A percentile compares a stretch with the other conserved stretches of the same genome.
Conservation (phyloP, 768 basidiomycete species). For the Podaxis rugospora region DNA sequence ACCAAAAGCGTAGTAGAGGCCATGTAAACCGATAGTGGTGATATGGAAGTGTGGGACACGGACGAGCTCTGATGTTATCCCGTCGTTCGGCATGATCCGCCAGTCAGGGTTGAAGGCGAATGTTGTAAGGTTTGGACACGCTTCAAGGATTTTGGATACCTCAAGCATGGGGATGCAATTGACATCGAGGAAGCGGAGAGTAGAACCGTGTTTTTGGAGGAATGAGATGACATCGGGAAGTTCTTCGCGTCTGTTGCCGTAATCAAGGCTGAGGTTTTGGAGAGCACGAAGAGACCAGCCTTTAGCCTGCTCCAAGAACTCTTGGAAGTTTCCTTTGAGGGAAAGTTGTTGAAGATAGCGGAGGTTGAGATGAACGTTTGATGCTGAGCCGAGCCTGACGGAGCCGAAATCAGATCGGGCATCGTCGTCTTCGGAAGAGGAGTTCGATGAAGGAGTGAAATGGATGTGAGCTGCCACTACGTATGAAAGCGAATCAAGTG, state of each 20-base stretch:
- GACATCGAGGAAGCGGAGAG: slow-evolving; percentile 63
- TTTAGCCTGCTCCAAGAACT: slow-evolving; percentile 65
- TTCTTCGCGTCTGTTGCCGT: slow-evolving; percentile 37
- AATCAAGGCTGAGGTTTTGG: slow-evolving; percentile 53
- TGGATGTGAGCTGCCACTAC: slow-evolving; percentile 56
- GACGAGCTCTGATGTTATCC: slow-evolving; percentile 34
- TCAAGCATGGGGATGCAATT: slow-evolving; percentile 54
- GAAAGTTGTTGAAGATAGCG: slow-evolving; percentile 59
- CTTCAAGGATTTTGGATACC: slow-evolving; percentile 53
- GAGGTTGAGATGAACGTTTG: slow-evolving; percentile 48
- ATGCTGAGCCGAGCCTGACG: slow-evolving; percentile 57
- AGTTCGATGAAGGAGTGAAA: slow-evolving; percentile 30
- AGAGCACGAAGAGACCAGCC: slow-evolving; percentile 68
- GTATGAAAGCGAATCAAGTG: slow-evolving; percentile 55
- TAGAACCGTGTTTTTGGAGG: slow-evolving; percentile 51
- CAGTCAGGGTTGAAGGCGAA: slow-evolving; percentile 78
- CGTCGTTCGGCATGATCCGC: slow-evolving; percentile 39
- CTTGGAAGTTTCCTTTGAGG: slow-evolving; percentile 53
- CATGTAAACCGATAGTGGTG: slow-evolving; percentile 62
- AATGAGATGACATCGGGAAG: slow-evolving; percentile 59
- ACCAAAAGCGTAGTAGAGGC: slow-evolving; percentile 65
- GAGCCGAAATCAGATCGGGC: slow-evolving; percentile 30
- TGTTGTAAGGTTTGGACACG: slow-evolving; percentile 56
- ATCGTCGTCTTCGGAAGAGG: slow-evolving; percentile 30
- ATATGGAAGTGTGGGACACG: slow-evolving; percentile 54